These are phyloP conservation scores for Penstemon davidsonii DNA, from an alignment of 257 asterid genomes.

Conservation along the genomic window DNA sequence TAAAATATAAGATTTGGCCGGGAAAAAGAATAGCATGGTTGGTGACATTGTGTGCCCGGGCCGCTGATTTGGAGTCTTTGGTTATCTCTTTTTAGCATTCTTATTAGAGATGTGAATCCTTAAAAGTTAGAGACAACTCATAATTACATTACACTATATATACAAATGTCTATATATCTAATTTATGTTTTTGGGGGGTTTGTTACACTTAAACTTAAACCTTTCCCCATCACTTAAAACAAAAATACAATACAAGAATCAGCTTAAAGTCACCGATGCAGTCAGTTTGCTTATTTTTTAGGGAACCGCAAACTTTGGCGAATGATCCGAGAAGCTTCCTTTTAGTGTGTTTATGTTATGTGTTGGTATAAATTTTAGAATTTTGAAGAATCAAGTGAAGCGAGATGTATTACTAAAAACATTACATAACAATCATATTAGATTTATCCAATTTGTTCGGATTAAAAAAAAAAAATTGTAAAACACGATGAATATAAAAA, in stretches of 20 bases:
- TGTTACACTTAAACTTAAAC: constrained; percentile 1
- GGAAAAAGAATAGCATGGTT: constrained; percentile 20
- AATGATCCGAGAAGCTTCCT: constrained; percentile 20
- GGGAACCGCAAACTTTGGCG: constrained; percentile 24
- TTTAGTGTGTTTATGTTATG: no score
- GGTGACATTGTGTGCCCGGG: constrained; percentile 31
- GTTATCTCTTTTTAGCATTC: constrained; percentile 22
- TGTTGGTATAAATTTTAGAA: no score
- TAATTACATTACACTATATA: background rate
- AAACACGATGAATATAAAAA: no score
- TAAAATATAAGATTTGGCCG: background rate
- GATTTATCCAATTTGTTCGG: no score
- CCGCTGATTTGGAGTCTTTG: constrained; percentile 35
- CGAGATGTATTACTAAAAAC: no score
- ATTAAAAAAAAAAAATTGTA: no score
- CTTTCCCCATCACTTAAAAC: background rate
- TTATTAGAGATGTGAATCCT: constrained; percentile 20
- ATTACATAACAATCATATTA: no score
- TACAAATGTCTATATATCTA: constrained; percentile 23
- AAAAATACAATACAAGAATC: background rate
- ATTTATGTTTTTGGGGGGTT: constrained; percentile 13
- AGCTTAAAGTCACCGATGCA: constrained; percentile 10
- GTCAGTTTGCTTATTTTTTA: constrained; percentile 29
- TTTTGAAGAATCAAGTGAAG: no score
- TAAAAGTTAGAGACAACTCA: constrained; percentile 24